Percentiles rank a stretch among this genome's conserved stretches.
Evolutionary conservation across 2,329 filamentous ascomycete species (phyloP).

Genomic region (Monosporascus ibericus): DNA sequence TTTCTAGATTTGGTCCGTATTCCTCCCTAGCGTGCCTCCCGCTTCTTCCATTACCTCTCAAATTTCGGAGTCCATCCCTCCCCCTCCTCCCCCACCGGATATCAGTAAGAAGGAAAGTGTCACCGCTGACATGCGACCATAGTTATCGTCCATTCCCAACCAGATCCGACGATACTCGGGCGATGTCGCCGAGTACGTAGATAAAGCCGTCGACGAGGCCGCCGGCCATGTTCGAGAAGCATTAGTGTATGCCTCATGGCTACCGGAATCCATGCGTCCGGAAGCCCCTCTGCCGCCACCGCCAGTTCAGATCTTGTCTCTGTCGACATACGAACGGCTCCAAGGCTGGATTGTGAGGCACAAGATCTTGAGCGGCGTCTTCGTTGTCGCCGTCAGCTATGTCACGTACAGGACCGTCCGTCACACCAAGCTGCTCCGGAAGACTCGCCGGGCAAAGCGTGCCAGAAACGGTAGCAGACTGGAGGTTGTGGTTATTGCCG

Average conservation of each 20-base stretch:
- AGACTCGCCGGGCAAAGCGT: constrained; percentile 67
- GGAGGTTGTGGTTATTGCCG: constrained; percentile 83
- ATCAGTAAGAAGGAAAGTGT: background rate
- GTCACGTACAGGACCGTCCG: constrained; percentile 46
- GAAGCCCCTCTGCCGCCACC: constrained; percentile 43
- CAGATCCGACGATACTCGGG: constrained; percentile 66
- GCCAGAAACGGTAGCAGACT: constrained; percentile 77
- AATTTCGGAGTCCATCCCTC: too few species aligned
- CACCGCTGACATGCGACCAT: background rate
- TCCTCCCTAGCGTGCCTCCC: background rate
- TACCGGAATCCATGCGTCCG: constrained; percentile 64
- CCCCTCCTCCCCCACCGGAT: too few species aligned
- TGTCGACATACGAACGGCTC: constrained; percentile 43
- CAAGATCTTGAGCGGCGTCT: constrained; percentile 64
- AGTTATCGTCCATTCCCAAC: constrained; percentile 49
- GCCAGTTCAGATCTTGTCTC: constrained; percentile 25
- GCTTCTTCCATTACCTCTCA: too few species aligned
- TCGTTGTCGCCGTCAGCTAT: constrained; percentile 68
- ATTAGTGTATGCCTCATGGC: constrained; percentile 62
- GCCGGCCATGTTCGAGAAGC: constrained; percentile 65
- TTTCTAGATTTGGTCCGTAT: background rate
- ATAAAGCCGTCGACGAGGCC: constrained; percentile 72
- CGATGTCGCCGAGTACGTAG: constrained; percentile 72
- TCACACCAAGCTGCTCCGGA: constrained; percentile 51
- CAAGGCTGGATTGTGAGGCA: constrained; percentile 69